Evolutionary conservation across 2,329 filamentous ascomycete species (phyloP), one percentile per base, ranked within the genome.

Genomic region (Fusarium anguioides): DNA sequence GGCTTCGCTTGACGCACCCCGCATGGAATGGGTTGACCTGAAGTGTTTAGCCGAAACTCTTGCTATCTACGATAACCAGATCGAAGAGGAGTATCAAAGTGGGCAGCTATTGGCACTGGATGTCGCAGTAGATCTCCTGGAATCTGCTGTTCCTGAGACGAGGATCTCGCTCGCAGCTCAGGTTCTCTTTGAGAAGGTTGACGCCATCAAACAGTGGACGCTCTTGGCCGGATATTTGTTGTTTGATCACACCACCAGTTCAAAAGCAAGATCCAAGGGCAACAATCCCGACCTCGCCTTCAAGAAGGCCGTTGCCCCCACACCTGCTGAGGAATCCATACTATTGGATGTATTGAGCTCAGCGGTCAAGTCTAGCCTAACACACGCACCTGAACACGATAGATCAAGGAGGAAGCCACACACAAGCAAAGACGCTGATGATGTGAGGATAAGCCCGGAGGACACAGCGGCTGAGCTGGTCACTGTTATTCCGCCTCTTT

Each of bases 1-100:
- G n/a, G 89, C 94, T 14, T 90, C 94, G 67, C 92, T 89, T 64
- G 89, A 92, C 51, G 88, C 88, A 4, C 92, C 94, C 4, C 89
- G 91, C 62, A 83, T 89, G 42, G 90, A 91, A 65, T 99, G 96
- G 96, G 87, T 98, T 72, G 93, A 92, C 75, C 88, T 96, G 75
- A 99, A 98, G 79, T 95, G 91, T 68, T 83, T 99, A 15, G 92
- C 91, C 4, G 93, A 97, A 77, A 91, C 92, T 12, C 83, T 99
- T 24, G 86, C 91, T 29, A 87, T 88, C 11, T 98, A 97, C 73
- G 93, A 97, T 75, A 83, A 86, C 8, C 89, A 92, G 69, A 83
- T 89, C 40, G 83, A 86, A 48, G 85, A 87, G 36, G 85, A 87
- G 27, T 80, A 88, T 24, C 80, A 88, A 56, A 80, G 81, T 17